Evolutionary conservation across 2,329 filamentous ascomycete genomes (phyloP).

Genomic region (Beauveria rudraprayagi): DNA sequence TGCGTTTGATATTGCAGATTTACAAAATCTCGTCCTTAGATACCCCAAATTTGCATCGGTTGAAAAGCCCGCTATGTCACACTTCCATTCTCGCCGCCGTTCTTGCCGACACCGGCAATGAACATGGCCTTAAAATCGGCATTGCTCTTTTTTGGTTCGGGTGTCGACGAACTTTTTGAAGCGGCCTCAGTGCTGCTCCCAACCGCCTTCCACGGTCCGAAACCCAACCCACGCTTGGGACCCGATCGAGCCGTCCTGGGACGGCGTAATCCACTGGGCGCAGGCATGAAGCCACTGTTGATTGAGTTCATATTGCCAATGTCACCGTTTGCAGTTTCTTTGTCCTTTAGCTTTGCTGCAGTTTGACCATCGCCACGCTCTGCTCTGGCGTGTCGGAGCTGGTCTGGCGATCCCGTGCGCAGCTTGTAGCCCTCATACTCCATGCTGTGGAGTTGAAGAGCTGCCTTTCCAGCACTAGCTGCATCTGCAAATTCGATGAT

Average conservation of each 20-base stretch:
- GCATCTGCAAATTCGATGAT: conserved; percentile 73
- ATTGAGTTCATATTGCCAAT: not conserved
- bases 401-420: conserved; percentile 44
- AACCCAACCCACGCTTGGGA: conserved; percentile 37
- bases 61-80: not conserved
- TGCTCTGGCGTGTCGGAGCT: conserved; percentile 45
- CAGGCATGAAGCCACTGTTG: conserved; percentile 33
- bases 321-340: conserved; percentile 19
- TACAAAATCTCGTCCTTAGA: not conserved
- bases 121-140: conserved; percentile 51
- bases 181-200: conserved; percentile 17
- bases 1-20: not conserved
- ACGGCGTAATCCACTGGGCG: conserved; percentile 34
- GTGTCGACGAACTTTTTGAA: conserved; percentile 20
- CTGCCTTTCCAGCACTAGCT: conserved; percentile 62
- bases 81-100: not conserved
- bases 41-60: not conserved
- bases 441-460: conserved; percentile 48
- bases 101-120: conserved; percentile 21
- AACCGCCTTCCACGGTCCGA: conserved; percentile 23
- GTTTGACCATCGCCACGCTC: conserved; percentile 24
- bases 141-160: conserved; percentile 45
- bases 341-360: conserved; percentile 18
- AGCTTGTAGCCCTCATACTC: conserved; percentile 48
- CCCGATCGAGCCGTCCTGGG: conserved; percentile 32